Conservation (phyloP, 2,329 filamentous ascomycete genomes). For the Sporothrix euskadiensis region DNA sequence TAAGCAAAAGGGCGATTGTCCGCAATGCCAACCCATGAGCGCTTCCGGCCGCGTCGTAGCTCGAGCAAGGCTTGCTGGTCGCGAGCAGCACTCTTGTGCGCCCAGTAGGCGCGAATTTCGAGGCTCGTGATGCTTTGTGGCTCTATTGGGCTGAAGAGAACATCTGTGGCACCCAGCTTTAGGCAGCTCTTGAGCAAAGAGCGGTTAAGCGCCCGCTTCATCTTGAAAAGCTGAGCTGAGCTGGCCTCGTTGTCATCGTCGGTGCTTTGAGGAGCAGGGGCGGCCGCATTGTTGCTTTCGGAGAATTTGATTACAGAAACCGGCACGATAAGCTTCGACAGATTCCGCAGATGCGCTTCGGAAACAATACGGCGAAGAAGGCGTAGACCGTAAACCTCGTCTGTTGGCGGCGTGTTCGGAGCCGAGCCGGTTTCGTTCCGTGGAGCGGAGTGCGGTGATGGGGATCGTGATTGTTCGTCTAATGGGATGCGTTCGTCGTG, state of each 20-base stretch:
- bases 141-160: conserved; percentile 77
- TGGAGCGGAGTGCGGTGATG: conserved; percentile 48
- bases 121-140: conserved; percentile 72
- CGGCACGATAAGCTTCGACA: conserved; percentile 58
- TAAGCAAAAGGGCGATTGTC: conserved; percentile 87
- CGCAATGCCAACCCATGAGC: conserved; percentile 87
- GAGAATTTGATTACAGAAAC: conserved; percentile 55
- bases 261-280: neutral
- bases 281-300: conserved; percentile 28
- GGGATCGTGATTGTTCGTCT: conserved; percentile 42
- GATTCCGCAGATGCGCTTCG: conserved; percentile 57
- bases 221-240: neutral
- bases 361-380: conserved; percentile 59
- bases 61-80: conserved; percentile 73
- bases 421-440: conserved; percentile 41
- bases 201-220: conserved; percentile 41
- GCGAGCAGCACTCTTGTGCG: conserved; percentile 71
- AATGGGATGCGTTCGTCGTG: conserved; percentile 49
- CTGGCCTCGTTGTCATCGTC: neutral
- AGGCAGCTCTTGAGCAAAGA: conserved; percentile 68
- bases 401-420: conserved; percentile 41
- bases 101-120: conserved; percentile 79
- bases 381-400: conserved; percentile 57
- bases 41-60: conserved; percentile 72
- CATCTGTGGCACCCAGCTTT: conserved; percentile 83